Evolutionary conservation across 495 filamentous ascomycete genomes (phyloP).

Genomic region (Baudoinia panamericana): DNA sequence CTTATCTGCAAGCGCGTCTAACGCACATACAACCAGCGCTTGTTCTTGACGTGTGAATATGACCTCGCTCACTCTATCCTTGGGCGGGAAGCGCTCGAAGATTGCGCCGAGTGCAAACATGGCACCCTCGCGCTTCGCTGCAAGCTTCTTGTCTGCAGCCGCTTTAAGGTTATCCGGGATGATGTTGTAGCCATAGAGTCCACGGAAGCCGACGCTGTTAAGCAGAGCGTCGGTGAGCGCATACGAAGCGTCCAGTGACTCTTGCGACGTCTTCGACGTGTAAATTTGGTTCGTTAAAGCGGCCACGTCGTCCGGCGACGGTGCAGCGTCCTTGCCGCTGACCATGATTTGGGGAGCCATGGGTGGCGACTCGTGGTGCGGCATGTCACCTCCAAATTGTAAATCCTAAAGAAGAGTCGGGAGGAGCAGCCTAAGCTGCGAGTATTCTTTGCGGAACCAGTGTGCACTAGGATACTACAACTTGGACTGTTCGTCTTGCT

Average conservation of each 20-base stretch:
- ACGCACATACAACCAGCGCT: conserved; percentile 53
- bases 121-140: conserved; percentile 70
- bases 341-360: conserved; percentile 46
- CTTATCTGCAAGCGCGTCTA: conserved; percentile 88
- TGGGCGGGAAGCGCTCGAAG: conserved; percentile 73
- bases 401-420: too few relatives aligned
- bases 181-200: conserved; percentile 62
- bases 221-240: conserved; percentile 66
- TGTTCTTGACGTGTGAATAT: conserved; percentile 69
- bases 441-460: too few relatives aligned
- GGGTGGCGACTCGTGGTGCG: conserved; percentile 48
- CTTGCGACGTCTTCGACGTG: conserved; percentile 65
- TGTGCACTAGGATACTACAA: too few relatives aligned
- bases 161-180: conserved; percentile 65
- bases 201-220: conserved; percentile 63
- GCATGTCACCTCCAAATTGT: too few relatives aligned
- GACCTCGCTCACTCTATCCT: conserved; percentile 66
- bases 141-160: conserved; percentile 88
- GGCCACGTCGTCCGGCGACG: conserved; percentile 58
- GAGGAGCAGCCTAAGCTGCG: too few relatives aligned
- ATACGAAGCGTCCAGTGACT: conserved; percentile 77
- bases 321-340: conserved; percentile 39
- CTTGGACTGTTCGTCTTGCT: too few relatives aligned
- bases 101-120: conserved; percentile 91
- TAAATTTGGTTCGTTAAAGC: conserved; percentile 64